A percentile compares a stretch with the other conserved stretches of the same genome.
phyloP scores from a whole-genome alignment of 768 basidiomycete genomes.

The Sistotremastrum niveocremeum region DNA sequence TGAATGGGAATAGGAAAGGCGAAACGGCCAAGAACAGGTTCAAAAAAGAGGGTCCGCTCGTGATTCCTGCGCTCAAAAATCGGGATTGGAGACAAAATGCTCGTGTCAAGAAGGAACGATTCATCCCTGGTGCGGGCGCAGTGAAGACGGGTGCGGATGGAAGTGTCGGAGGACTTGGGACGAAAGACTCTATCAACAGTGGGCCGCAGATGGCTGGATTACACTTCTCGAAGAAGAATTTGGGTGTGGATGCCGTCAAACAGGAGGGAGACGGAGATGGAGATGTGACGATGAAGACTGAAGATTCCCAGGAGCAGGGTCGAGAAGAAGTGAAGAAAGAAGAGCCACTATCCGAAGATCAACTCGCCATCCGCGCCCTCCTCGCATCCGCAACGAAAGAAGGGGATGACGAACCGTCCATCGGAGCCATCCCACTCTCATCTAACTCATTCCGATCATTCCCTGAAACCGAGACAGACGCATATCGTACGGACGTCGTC shows the following conservation, averaged over 20 bases:
- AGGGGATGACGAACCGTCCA: constrained; percentile 21
- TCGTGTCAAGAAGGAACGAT: constrained; percentile 43
- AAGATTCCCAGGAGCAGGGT: constrained; percentile 11
- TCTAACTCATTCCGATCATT: constrained; percentile 10
- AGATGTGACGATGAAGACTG: constrained; percentile 15
- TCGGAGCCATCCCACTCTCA: constrained; percentile 49
- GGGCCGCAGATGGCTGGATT: constrained; percentile 62
- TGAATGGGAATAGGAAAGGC: not conserved
- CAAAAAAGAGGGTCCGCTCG: constrained; percentile 45
- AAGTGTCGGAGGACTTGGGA: constrained; percentile 66
- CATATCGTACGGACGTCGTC: constrained; percentile 69
- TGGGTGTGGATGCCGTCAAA: constrained; percentile 11
- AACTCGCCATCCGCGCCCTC: constrained; percentile 67
- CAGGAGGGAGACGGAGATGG: constrained; percentile 10
- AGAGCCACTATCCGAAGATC: constrained; percentile 53
- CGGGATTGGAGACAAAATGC: constrained; percentile 82
- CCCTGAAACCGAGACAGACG: constrained; percentile 65
- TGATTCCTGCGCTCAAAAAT: constrained; percentile 80
- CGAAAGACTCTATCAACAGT: constrained; percentile 60
- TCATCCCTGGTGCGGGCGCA: constrained; percentile 49
- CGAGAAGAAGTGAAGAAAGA: constrained; percentile 18
- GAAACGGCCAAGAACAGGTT: constrained; percentile 21
- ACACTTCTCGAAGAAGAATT: constrained; percentile 29
- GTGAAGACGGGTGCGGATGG: constrained; percentile 50
- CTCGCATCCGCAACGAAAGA: constrained; percentile 40